Evolutionary conservation across 129 eudicot species (phyloP).

Genomic region (Artemisia annua): DNA sequence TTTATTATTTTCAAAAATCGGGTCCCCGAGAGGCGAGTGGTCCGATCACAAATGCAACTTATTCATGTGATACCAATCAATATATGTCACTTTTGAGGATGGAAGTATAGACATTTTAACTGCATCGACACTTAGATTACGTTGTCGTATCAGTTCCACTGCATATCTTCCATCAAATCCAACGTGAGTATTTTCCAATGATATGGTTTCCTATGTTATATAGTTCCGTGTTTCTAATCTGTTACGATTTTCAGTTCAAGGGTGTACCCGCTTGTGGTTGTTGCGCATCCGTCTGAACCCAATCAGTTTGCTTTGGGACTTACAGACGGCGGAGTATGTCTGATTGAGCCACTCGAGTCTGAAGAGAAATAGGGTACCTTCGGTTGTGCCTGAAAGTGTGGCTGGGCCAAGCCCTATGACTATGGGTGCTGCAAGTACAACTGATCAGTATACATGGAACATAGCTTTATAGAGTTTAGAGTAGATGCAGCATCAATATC

Average conservation of each 20-base stretch:
- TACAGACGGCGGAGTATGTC: neutral
- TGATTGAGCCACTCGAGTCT: neutral
- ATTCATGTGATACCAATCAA: too few species aligned
- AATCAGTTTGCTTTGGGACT: neutral
- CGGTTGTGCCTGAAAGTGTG: too few species aligned
- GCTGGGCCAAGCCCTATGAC: too few species aligned
- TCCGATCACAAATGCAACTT: too few species aligned
- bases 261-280: neutral
- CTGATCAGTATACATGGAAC: too few species aligned
- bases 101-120: conserved; percentile 79
- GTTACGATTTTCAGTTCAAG: neutral
- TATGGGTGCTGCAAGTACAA: too few species aligned
- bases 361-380: too few species aligned
- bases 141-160: conserved; percentile 61
- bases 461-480: too few species aligned
- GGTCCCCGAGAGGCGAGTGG: too few species aligned
- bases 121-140: conserved; percentile 62
- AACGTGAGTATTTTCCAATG: conserved; percentile 37
- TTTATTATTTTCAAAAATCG: too few species aligned
- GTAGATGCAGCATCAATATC: too few species aligned
- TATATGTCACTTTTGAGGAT: conserved; percentile 74
- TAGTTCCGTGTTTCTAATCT: neutral
- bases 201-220: conserved; percentile 8
- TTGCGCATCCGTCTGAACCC: neutral
- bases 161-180: conserved; percentile 72